phyloP scores from a whole-genome alignment of 1,284 basidiomycete species.

The Uromyces viciae-fabae region DNA sequence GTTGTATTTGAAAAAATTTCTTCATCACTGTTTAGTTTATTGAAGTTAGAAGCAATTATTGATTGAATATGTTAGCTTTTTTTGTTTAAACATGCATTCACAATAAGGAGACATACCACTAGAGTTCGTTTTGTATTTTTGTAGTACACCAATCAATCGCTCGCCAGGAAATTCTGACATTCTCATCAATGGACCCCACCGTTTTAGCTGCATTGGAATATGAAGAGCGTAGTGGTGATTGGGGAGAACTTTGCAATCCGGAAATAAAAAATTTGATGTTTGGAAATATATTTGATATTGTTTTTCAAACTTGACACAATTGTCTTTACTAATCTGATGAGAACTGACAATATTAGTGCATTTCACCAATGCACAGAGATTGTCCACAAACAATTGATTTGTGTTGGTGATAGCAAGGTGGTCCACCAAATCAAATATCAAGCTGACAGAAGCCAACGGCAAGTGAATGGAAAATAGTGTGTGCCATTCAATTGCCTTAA shows the following conservation, averaged over 20 bases:
- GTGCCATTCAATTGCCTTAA: slow-evolving; percentile 11
- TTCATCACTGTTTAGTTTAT: slow-evolving; percentile 5
- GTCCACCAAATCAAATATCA: background rate
- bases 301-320: background rate
- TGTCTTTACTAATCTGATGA: slow-evolving; percentile 23
- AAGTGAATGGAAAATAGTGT: slow-evolving; percentile 2
- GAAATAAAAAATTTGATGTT: slow-evolving; percentile 12
- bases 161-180: slow-evolving; percentile 46
- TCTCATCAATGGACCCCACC: slow-evolving; percentile 46
- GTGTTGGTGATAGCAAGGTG: too few species aligned
- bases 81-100: too few species aligned
- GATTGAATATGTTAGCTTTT: too few species aligned
- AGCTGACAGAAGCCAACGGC: background rate
- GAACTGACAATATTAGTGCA: slow-evolving; percentile 42
- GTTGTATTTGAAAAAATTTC: slow-evolving; percentile 6
- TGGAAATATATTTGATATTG: slow-evolving; percentile 24
- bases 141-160: slow-evolving; percentile 43
- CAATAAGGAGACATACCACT: background rate
- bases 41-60: background rate
- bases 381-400: background rate
- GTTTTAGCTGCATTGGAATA: slow-evolving; percentile 34
- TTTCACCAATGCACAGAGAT: slow-evolving; percentile 40
- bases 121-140: slow-evolving; percentile 44
- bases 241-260: slow-evolving; percentile 15
- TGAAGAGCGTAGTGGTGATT: slow-evolving; percentile 47